Conservation (phyloP, 2,329 filamentous ascomycete genomes). For the Pestalotiopsis sp. region DNA sequence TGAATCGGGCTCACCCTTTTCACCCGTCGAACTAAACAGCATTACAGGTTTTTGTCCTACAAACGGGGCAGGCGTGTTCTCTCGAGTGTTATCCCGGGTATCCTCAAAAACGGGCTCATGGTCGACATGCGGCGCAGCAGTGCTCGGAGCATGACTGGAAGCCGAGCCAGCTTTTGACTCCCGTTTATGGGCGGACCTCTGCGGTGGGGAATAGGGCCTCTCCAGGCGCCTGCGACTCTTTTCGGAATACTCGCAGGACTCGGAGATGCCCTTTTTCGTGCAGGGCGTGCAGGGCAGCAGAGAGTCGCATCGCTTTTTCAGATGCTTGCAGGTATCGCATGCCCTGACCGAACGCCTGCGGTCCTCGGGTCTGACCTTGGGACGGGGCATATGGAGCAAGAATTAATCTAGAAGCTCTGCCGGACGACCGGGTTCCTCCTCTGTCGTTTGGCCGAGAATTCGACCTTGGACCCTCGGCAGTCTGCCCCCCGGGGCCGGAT, state of each 20-base stretch:
- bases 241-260: constrained; percentile 10
- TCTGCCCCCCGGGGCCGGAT: constrained; percentile 2
- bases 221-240: constrained; percentile 1
- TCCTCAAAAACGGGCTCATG: constrained; percentile 14
- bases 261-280: constrained; percentile 9
- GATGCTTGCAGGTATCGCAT: constrained; percentile 12
- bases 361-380: constrained; percentile 15
- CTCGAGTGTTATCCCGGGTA: constrained; percentile 35
- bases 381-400: constrained; percentile 10
- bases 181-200: background rate
- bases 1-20: constrained; percentile 40
- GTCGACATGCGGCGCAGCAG: background rate
- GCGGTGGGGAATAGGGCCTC: constrained; percentile 3
- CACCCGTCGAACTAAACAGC: constrained; percentile 52
- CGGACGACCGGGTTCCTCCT: background rate
- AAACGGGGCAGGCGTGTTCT: background rate
- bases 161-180: background rate
- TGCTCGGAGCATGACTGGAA: constrained; percentile 1
- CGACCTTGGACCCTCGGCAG: constrained; percentile 1
- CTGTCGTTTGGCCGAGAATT: constrained; percentile 1
- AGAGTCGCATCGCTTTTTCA: constrained; percentile 13
- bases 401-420: background rate
- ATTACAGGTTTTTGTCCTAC: constrained; percentile 23
- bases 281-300: constrained; percentile 10
- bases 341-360: constrained; percentile 12